Evolutionary conservation across 2,329 filamentous ascomycete genomes (phyloP).

Genomic region (Zopfia rhizophila): DNA sequence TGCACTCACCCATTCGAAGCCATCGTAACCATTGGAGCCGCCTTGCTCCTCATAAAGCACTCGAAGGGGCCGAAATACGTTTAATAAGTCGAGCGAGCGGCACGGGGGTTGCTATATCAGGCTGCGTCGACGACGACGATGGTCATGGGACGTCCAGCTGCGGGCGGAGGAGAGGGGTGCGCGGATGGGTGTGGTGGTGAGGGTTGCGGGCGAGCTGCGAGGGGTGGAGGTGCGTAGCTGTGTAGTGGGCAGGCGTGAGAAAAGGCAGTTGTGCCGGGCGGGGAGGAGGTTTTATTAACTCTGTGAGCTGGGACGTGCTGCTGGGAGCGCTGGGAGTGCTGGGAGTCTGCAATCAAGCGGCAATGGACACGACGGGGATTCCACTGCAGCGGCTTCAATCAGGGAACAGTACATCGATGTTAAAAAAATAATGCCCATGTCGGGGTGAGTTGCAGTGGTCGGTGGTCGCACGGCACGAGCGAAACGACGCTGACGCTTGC

Average conservation of each 20-base stretch:
- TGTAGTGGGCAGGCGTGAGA: conserved; percentile 1
- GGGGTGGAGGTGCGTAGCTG: conserved; percentile 3
- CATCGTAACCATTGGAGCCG: conserved; percentile 56
- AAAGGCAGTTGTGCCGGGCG: conserved; percentile 10
- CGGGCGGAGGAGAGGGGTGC: neutral
- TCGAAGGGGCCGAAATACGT: conserved; percentile 30
- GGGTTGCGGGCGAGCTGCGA: conserved; percentile 1
- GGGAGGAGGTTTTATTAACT: conserved; percentile 35
- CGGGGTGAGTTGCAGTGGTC: conserved; percentile 27
- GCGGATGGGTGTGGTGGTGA: conserved; percentile 1
- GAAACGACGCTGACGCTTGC: conserved; percentile 11
- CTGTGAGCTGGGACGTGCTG: conserved; percentile 24
- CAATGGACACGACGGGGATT: conserved; percentile 31
- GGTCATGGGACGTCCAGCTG: conserved; percentile 33
- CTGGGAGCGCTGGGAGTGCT: conserved; percentile 21
- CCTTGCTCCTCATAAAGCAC: conserved; percentile 31
- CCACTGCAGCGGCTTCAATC: conserved; percentile 28
- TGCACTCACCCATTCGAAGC: conserved; percentile 56
- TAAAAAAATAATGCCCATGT: conserved; percentile 23
- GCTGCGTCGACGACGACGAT: conserved; percentile 15
- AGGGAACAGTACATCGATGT: conserved; percentile 14
- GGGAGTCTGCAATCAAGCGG: conserved; percentile 17
- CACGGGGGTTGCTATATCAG: conserved; percentile 15
- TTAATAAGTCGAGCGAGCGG: conserved; percentile 24
- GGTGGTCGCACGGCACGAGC: conserved; percentile 23